These are phyloP conservation scores for Monosporascus sp. DNA, from an alignment of 2,329 filamentous ascomycete genomes.

Conservation along the genomic window DNA sequence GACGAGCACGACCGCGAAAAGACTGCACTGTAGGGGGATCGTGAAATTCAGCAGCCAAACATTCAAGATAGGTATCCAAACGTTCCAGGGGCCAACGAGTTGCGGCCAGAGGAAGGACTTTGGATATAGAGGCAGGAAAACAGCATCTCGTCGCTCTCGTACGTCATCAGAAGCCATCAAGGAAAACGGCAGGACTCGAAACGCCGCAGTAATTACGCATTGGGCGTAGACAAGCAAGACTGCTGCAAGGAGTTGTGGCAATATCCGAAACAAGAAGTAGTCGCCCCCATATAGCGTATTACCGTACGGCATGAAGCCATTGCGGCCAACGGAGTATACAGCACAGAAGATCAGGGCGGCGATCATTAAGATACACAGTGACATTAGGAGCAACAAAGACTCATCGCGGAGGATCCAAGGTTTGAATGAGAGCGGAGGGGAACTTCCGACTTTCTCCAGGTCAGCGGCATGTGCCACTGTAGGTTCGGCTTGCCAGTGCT, in stretches of 20 bases:
- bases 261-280: constrained; percentile 82
- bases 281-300: constrained; percentile 61
- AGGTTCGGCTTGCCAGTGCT: constrained; percentile 22
- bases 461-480: constrained; percentile 18
- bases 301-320: constrained; percentile 63
- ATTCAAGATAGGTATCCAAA: constrained; percentile 60
- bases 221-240: constrained; percentile 72
- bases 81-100: constrained; percentile 55
- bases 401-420: constrained; percentile 65
- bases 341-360: constrained; percentile 67
- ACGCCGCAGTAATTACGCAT: constrained; percentile 66
- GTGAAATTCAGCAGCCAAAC: constrained; percentile 78
- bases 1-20: constrained; percentile 61
- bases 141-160: constrained; percentile 53
- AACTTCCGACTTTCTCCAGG: constrained; percentile 29
- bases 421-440: constrained; percentile 59
- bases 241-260: constrained; percentile 72
- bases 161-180: constrained; percentile 64
- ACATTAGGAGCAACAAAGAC: constrained; percentile 55
- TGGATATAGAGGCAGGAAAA: constrained; percentile 66
- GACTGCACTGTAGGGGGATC: constrained; percentile 72
- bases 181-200: constrained; percentile 71
- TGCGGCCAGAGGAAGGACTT: constrained; percentile 60
- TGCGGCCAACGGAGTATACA: constrained; percentile 56
- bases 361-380: constrained; percentile 64